phyloP scores from a whole-genome alignment of 345 rosid species.

The Syzygium aromaticum region DNA sequence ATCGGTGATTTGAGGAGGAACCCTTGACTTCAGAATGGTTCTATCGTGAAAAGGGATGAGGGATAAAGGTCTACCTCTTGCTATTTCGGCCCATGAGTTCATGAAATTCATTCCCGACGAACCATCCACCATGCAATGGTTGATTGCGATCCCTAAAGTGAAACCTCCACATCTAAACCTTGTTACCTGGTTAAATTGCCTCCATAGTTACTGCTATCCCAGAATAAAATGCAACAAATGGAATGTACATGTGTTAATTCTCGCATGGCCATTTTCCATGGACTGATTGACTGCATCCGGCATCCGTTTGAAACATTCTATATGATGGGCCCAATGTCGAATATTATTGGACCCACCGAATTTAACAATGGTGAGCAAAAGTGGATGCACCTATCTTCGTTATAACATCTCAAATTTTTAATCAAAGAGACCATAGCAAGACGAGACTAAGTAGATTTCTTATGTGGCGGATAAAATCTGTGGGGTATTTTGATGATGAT shows the following conservation, averaged over 20 bases:
- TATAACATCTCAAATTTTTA: background rate
- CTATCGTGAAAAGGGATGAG: background rate
- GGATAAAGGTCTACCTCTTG: background rate
- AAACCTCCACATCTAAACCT: constrained; percentile 51
- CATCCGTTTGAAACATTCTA: background rate
- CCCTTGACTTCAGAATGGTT: background rate
- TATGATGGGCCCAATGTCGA: background rate
- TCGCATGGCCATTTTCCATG: background rate
- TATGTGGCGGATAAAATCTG: background rate
- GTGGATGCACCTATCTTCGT: background rate
- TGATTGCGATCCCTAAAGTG: constrained; percentile 42
- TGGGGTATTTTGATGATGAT: background rate
- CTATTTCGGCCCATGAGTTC: constrained; percentile 32
- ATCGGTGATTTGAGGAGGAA: background rate
- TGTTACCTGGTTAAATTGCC: constrained; percentile 21
- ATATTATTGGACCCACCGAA: background rate
- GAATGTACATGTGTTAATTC: background rate
- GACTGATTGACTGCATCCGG: background rate
- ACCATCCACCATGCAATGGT: constrained; percentile 52
- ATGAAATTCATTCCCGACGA: constrained; percentile 40
- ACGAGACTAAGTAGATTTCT: background rate
- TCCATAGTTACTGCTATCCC: background rate
- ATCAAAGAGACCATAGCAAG: background rate
- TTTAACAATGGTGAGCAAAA: background rate
- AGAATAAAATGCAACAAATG: constrained; percentile 19